These are phyloP conservation scores for Chloris gayana DNA, from an alignment of 176 grass and related monocot species.

Conservation along the genomic window DNA sequence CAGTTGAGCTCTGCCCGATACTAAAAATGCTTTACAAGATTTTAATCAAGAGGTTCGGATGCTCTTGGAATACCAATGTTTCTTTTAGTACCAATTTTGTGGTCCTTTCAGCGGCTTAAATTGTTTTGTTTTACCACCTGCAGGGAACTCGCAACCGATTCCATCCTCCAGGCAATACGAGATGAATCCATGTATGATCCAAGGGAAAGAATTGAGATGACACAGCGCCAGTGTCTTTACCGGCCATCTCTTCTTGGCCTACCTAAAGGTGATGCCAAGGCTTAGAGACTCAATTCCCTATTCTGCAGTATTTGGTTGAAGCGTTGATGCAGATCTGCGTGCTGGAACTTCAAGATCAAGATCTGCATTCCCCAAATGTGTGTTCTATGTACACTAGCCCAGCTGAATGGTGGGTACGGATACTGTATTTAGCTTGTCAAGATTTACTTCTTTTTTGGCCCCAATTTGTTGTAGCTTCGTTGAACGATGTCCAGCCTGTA, in stretches of 20 bases:
- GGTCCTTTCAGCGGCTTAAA: neutral
- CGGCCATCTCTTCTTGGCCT: conserved; percentile 78
- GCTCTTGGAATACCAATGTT: neutral
- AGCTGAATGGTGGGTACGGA: neutral
- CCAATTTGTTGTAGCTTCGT: neutral
- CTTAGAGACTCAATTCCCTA: conserved; percentile 14
- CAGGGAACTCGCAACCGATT: conserved; percentile 64
- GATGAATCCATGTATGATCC: conserved; percentile 95
- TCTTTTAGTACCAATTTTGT: neutral
- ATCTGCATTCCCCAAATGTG: neutral
- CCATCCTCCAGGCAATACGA: conserved; percentile 86
- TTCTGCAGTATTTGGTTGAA: conserved; percentile 26
- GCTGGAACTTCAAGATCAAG: neutral
- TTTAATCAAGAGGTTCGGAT: conserved; percentile 77
- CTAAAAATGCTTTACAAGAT: conserved; percentile 93
- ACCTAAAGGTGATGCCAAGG: conserved; percentile 34
- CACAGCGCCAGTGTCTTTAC: conserved; percentile 70
- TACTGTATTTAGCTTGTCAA: neutral
- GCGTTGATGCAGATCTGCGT: neutral
- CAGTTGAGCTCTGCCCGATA: conserved; percentile 91
- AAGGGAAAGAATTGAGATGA: conserved; percentile 77
- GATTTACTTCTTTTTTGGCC: conserved; percentile 4
- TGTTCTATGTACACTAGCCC: conserved; percentile 12
- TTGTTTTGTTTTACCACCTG: conserved; percentile 24
- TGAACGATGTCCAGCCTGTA: conserved; percentile 20